Base-by-base conservation (phyloP, 75 land plant genomes). In the Pinus albicaulis region DNA sequence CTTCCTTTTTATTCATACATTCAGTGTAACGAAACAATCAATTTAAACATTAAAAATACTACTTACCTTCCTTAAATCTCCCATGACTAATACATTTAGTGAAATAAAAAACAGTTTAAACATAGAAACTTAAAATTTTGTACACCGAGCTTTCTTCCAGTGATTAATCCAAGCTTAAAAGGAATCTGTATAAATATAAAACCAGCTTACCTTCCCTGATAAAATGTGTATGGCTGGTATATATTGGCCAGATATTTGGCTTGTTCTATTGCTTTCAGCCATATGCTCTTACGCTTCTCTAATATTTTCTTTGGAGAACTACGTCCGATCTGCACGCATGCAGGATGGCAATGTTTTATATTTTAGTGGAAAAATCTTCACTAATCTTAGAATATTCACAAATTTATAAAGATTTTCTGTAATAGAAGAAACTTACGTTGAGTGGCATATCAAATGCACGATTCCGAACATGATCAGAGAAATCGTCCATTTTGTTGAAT, bases 181-280 rank as follows among this genome's bases (percentile, higher is more conserved):
- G 0, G 7, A 44, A 44, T 7, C 52, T 7, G 8, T 44, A 44
- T 44, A 6, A 44, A 44, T 44, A 44, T 44, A 44, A 44, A 44
- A 62, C 12, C 59, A 14, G 28, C 56, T 76, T 66, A 92, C 98
- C 96, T 89, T 75, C 98, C 98, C 78, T 78, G 79, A 77, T 93
- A 93, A 77, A 91, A 95, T 0, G 96, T 93, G 79, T 95, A 93
- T 16, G 98, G 93, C 80, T 87, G 73, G 83, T 93, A 95, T 5
- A 92, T 84, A 31, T 65, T 81, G 53, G 92, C 95, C 83, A 95
- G 79, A 69, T 95, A 78, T 76, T 86, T 91, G 19, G 88, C 92
- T 82, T 92, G 93, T 61, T 94, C 92, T 20, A 92, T 82, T 11
- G 84, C 75, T 77, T 89, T 93, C 20, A 31, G 34, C 68, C 71